Evolutionary conservation across 2,329 filamentous ascomycete genomes (phyloP).

Genomic region (Curvularia eragrostidis): DNA sequence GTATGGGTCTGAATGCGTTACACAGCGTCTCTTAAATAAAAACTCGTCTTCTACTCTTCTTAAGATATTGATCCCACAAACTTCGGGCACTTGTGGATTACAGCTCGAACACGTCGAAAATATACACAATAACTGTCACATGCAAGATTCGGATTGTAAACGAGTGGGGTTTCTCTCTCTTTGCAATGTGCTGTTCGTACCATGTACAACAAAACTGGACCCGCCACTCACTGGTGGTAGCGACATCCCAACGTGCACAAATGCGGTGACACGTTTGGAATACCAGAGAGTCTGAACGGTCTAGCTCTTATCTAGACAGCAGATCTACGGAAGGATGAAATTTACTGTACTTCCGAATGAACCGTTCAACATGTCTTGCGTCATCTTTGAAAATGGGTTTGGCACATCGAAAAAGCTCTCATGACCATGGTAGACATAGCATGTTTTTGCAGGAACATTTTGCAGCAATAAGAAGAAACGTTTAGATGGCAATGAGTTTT

Average conservation of each 20-base stretch:
- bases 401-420: not conserved
- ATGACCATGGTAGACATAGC: not conserved
- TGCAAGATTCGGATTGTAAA: not conserved
- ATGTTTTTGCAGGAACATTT: not conserved
- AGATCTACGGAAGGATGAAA: not conserved
- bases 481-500: not conserved
- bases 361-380: not conserved
- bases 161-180: not conserved
- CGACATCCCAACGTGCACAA: not conserved
- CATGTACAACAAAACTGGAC: not conserved
- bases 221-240: not conserved
- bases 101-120: not conserved
- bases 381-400: not conserved
- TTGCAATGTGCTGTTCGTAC: not conserved
- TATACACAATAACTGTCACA: not conserved
- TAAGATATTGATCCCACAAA: not conserved
- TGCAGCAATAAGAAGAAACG: not conserved
- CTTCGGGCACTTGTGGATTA: not conserved
- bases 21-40: not conserved
- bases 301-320: not conserved
- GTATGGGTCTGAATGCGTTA: not conserved
- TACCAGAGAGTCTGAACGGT: not conserved
- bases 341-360: not conserved
- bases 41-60: not conserved
- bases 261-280: slow-evolving; percentile 5